These are phyloP conservation scores for Maudiozyma barnettii DNA, from an alignment of 805 yeast species.

Conservation along the genomic window DNA sequence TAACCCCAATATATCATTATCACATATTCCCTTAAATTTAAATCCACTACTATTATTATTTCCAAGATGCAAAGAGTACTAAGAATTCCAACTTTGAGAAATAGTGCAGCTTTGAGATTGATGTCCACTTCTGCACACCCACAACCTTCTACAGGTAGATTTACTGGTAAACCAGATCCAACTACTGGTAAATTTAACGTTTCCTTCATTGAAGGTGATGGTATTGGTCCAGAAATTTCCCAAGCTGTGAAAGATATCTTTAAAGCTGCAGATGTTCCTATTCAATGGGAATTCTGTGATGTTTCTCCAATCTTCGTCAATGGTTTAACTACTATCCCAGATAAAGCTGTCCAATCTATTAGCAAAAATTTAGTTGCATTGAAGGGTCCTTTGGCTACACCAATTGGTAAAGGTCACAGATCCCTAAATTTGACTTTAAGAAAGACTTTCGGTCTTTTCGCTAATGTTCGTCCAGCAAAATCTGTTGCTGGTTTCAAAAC, in stretches of 20 bases:
- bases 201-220: constrained; percentile 96
- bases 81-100: constrained; percentile 8
- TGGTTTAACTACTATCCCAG: constrained; percentile 90
- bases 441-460: constrained; percentile 91
- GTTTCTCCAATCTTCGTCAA: constrained; percentile 88
- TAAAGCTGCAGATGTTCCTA: constrained; percentile 89
- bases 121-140: constrained; percentile 14
- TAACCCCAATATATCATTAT: too few species aligned
- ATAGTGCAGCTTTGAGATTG: constrained; percentile 5
- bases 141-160: constrained; percentile 28
- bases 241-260: constrained; percentile 88
- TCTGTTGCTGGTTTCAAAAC: constrained; percentile 90
- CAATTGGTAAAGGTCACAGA: constrained; percentile 97
- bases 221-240: constrained; percentile 94
- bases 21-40: too few species aligned
- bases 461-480: constrained; percentile 95
- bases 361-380: constrained; percentile 89
- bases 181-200: constrained; percentile 84
- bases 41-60: not conserved
- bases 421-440: constrained; percentile 95
- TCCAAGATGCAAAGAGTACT: constrained; percentile 5
- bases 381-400: constrained; percentile 97
- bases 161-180: constrained; percentile 26
- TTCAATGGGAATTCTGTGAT: constrained; percentile 94
- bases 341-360: constrained; percentile 84